Evolutionary conservation across 2,329 filamentous ascomycete genomes (phyloP).

Genomic region (Botrytis paeoniae): DNA sequence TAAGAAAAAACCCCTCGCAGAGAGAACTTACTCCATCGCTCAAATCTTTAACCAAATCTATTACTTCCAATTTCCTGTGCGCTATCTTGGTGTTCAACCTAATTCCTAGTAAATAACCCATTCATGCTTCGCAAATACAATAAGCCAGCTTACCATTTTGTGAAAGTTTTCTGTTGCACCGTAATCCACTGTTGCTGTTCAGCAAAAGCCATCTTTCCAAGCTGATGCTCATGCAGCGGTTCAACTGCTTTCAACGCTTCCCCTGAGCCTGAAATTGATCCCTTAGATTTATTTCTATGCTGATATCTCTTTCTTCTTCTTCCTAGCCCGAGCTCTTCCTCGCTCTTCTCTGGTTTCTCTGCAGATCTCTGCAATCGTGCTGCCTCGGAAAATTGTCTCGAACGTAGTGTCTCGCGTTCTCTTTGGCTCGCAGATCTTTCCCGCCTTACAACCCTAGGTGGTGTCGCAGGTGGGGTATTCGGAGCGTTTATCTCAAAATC

Average conservation of each 20-base stretch:
- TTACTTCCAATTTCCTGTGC: conserved; percentile 72
- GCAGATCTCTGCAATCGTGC: conserved; percentile 18
- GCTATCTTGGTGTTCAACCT: conserved; percentile 97
- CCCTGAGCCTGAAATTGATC: conserved; percentile 18
- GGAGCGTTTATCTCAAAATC: conserved; percentile 17
- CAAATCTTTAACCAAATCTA: conserved; percentile 83
- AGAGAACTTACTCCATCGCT: conserved; percentile 79
- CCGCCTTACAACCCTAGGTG: conserved; percentile 13
- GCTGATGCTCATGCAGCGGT: conserved; percentile 35
- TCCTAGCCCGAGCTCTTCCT: conserved; percentile 7
- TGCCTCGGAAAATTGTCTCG: conserved; percentile 20
- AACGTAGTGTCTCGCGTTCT: conserved; percentile 17
- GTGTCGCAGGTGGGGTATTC: conserved; percentile 19
- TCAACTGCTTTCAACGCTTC: conserved; percentile 35
- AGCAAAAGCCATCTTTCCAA: conserved; percentile 58
- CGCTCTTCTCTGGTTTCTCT: background rate
- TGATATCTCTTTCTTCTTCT: conserved; percentile 18
- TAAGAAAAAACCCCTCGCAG: conserved; percentile 19
- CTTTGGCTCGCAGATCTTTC: conserved; percentile 21
- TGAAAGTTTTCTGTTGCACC: conserved; percentile 98
- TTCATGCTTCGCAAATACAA: conserved; percentile 12
- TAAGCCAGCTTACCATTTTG: conserved; percentile 69
- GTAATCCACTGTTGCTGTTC: conserved; percentile 67
- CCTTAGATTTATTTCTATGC: conserved; percentile 17
- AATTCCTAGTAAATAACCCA: conserved; percentile 19